Conservation (phyloP, 2,329 filamentous ascomycete genomes). For the Talaromyces verruculosus region DNA sequence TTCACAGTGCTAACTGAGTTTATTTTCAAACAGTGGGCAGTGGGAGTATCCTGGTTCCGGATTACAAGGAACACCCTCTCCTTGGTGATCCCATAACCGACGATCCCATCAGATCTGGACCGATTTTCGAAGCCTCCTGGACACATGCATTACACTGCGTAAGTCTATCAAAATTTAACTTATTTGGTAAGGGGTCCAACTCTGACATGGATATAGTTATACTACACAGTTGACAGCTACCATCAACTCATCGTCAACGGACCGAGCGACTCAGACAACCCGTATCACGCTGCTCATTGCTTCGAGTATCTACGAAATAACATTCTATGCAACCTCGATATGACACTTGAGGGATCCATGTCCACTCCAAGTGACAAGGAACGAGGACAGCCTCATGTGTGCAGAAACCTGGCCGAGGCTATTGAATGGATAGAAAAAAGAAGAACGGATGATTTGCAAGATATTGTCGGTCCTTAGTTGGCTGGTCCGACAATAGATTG, state of each 20-base stretch:
- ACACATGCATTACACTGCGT: conserved; percentile 19
- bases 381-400: conserved; percentile 16
- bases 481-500: background rate
- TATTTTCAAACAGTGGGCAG: conserved; percentile 2
- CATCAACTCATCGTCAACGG: conserved; percentile 17
- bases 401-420: conserved; percentile 11
- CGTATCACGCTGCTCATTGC: conserved; percentile 15
- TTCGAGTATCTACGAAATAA: conserved; percentile 18
- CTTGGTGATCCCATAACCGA: conserved; percentile 17
- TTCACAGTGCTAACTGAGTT: background rate
- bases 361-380: conserved; percentile 16
- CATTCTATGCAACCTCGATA: conserved; percentile 18
- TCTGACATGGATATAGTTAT: conserved; percentile 1
- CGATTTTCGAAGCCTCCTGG: conserved; percentile 16
- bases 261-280: conserved; percentile 11
- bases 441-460: conserved; percentile 18
- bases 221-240: conserved; percentile 17
- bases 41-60: conserved; percentile 14
- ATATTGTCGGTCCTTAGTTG: conserved; percentile 18
- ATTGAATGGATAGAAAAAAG: conserved; percentile 19
- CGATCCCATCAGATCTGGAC: conserved; percentile 15
- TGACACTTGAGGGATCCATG: conserved; percentile 20
- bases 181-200: too few relatives aligned
- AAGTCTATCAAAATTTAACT: background rate
- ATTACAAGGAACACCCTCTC: conserved; percentile 14